phyloP scores from a whole-genome alignment of 2,329 filamentous ascomycete genomes.

The Massarina eburnea region DNA sequence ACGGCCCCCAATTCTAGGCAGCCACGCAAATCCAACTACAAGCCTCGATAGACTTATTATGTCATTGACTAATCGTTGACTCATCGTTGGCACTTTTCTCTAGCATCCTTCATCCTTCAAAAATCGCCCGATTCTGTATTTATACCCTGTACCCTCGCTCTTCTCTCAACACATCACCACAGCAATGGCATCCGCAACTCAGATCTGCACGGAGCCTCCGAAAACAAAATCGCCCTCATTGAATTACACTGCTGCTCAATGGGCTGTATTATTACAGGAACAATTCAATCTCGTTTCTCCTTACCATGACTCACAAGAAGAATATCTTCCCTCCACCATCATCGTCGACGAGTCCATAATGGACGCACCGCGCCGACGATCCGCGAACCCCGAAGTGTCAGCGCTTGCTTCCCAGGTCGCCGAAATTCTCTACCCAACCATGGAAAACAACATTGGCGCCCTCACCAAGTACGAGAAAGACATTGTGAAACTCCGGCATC shows the following conservation, averaged over 20 bases:
- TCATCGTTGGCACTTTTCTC: no score
- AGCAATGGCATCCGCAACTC: conserved; percentile 14
- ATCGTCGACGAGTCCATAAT: conserved; percentile 22
- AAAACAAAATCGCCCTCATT: neutral
- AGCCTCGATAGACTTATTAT: no score
- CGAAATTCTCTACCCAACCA: conserved; percentile 23
- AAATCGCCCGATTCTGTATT: neutral
- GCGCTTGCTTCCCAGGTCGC: conserved; percentile 22
- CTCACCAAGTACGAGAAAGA: conserved; percentile 36
- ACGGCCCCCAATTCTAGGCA: no score
- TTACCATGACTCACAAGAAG: conserved; percentile 8
- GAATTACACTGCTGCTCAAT: conserved; percentile 5
- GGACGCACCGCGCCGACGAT: conserved; percentile 26
- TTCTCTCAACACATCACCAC: neutral
- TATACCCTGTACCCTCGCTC: neutral
- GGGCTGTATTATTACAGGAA: conserved; percentile 16
- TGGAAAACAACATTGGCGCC: conserved; percentile 15
- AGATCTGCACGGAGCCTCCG: conserved; percentile 4
- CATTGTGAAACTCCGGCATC: conserved; percentile 21
- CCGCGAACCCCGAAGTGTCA: conserved; percentile 17
- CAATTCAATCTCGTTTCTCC: conserved; percentile 10
- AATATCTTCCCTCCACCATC: conserved; percentile 9
- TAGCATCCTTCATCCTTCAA: no score
- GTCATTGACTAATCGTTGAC: no score
- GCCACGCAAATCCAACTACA: no score